Base-by-base conservation (phyloP, 225 moss, liverwort and hornwort genomes). In the Marchantia paleacea region DNA sequence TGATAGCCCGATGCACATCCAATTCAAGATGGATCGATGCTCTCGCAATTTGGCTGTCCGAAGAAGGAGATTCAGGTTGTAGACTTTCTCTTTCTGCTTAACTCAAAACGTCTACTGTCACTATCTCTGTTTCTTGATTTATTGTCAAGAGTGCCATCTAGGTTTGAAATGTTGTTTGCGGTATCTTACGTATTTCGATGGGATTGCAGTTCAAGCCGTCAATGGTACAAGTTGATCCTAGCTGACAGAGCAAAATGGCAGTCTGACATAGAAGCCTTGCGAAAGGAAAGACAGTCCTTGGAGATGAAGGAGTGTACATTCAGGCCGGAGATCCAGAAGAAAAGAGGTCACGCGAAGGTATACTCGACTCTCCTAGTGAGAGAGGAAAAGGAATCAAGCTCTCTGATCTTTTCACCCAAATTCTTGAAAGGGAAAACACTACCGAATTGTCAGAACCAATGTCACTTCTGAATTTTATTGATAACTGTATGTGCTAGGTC, bases 301-400 rank as follows among this genome's bases (percentile, higher is more conserved):
- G 97, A 97, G 77, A 97, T 97, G 97, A 90, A 89, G 19, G 90
- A 97, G 54, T 97, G 97, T 85, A 97, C 97, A 72, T 97, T 97
- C 79, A 88, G 88, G 85, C 95, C 97, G 25, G 92, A 94, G 81
- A 90, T 93, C 48, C 80, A 86, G 50, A 67, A 92, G 66, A 92
- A 86, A 69, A 89, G 76, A 69, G 57, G 80, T 79, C 67, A 55
- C 0, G 80, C 78, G 63, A 93, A 92, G 92, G 96, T 94, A 85
- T 77, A 52, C 29, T 16, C 74, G 0, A 4, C 0, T 2, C 18
- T 22, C 1, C 31, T 7, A 0, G n/a, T 24, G 52, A 8, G 52
- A 72, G 72, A 5, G 52, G 52, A 49, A 48, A 7, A 73, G 72
- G 48, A 51, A 73, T 12, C 7, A 12, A 14, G 55, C 14, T 57